Base-by-base conservation (phyloP, 345 rosid species). In the Rubroshorea leprosula region DNA sequence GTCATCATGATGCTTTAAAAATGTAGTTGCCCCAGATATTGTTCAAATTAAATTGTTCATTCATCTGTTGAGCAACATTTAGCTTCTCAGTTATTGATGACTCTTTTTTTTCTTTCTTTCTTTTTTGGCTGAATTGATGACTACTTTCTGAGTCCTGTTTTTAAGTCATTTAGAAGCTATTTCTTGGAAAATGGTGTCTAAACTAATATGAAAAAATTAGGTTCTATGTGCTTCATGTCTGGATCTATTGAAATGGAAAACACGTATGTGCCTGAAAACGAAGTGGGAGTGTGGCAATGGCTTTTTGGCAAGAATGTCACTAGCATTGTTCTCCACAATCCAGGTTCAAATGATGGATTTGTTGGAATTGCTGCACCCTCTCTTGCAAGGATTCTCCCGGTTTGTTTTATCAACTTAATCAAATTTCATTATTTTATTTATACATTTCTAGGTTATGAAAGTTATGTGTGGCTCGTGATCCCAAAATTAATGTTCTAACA, bases 211-310 rank as follows among this genome's bases (percentile, higher is more conserved):
- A 47, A 45, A 48, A 59, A 29, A 70, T 66, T 56, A 92, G 98
- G 96, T 64, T 80, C 96, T n/a, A 81, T 92, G 94, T 92, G 97
- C 79, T 92, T 86, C 75, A 85, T 84, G 97, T 92, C 98, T 66
- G 97, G 96, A 13, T 83, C 91, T 6, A 54, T 82, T 58, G 94
- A 89, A 80, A 86, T 83, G 96, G 99, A 87, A 62, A 90, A 94
- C 68, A 73, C 82, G 6, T 90, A 71, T 58, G 66, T 85, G 14
- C 96, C 97, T 62, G 97, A 94, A 72, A 87, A 85, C 59, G 93
- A 94, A 77, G 86, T 77, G 17, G 97, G 97, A 26, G 62, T 87
- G 76, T 80, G 92, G 78, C 99, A 90, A 50, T 94, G 99, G 99
- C 74, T 94, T 72, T 80, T 90, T 71, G 97, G 99, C 51, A 94